phyloP scores from a whole-genome alignment of 2,329 filamentous ascomycete species.

The Ophiocordyceps sinensis region DNA sequence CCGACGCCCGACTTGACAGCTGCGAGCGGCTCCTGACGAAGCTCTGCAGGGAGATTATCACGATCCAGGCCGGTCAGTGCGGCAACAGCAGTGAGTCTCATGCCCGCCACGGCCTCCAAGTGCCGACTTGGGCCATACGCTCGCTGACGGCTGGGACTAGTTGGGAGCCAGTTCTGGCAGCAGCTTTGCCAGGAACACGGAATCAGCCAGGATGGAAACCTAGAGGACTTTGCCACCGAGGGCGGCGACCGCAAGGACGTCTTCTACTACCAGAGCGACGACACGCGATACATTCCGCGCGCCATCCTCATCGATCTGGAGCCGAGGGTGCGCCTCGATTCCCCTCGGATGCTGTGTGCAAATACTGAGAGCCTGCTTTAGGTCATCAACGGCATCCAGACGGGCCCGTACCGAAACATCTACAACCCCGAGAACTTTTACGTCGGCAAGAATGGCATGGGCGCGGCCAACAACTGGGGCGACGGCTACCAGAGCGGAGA shows the following conservation, averaged over 20 bases:
- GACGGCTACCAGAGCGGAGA: constrained; percentile 91
- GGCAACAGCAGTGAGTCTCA: constrained; percentile 92
- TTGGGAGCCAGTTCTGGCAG: constrained; percentile 98
- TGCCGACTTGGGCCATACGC: neutral
- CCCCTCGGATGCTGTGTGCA: neutral
- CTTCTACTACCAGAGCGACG: constrained; percentile 98
- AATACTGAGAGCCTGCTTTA: constrained; percentile 7
- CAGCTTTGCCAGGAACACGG: constrained; percentile 96
- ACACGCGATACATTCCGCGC: constrained; percentile 93
- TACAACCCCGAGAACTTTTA: constrained; percentile 99
- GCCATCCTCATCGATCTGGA: constrained; percentile 93
- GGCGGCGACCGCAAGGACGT: constrained; percentile 97
- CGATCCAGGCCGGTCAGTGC: constrained; percentile 96
- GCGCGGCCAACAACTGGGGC: constrained; percentile 97
- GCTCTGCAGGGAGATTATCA: constrained; percentile 83
- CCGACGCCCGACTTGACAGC: neutral
- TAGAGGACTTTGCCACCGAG: constrained; percentile 95
- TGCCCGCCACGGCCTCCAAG: neutral
- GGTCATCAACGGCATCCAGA: constrained; percentile 87
- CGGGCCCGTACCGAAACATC: constrained; percentile 90
- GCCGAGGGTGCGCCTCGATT: constrained; percentile 47
- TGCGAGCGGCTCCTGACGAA: neutral
- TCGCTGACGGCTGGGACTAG: constrained; percentile 28
- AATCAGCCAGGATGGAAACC: constrained; percentile 91
- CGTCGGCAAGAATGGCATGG: constrained; percentile 81